Conservation (phyloP, 1,139 yeast genomes). For the Yamadazyma membranifaciens region DNA sequence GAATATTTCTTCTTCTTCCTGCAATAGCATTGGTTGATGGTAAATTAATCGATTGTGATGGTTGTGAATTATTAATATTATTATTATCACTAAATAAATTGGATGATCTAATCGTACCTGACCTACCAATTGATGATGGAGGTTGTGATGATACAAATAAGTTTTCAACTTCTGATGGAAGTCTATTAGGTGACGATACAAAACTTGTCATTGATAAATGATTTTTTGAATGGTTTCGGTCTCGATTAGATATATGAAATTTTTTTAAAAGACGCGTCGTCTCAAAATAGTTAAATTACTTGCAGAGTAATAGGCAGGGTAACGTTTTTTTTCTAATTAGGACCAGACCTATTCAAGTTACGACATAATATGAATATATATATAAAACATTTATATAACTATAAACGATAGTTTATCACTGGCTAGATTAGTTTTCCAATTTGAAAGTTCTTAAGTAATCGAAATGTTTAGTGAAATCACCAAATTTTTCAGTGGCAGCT, state of each 20-base stretch:
- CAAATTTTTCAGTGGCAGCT: slow-evolving; percentile 77
- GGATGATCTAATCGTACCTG: slow-evolving; percentile 23
- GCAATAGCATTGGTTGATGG: slow-evolving; percentile 22
- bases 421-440: slow-evolving; percentile 7
- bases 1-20: slow-evolving; percentile 52
- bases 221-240: not conserved
- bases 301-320: slow-evolving; percentile 1
- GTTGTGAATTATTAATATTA: slow-evolving; percentile 16
- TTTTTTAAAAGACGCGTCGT: slow-evolving; percentile 4
- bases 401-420: not conserved
- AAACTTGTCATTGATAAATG: slow-evolving; percentile 38
- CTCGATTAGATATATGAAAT: not conserved
- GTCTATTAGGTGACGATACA: slow-evolving; percentile 46
- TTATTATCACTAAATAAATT: slow-evolving; percentile 19
- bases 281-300: slow-evolving; percentile 8
- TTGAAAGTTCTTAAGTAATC: slow-evolving; percentile 74
- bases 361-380: slow-evolving; percentile 1
- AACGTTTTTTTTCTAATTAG: not conserved
- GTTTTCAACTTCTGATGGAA: slow-evolving; percentile 48
- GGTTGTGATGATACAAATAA: slow-evolving; percentile 45
- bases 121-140: slow-evolving; percentile 43
- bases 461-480: slow-evolving; percentile 75
- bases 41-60: slow-evolving; percentile 13
- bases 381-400: not conserved
- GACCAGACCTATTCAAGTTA: not conserved